Evolutionary conservation across 495 filamentous ascomycete species (phyloP).

Genomic region (Cairneyella variabilis): DNA sequence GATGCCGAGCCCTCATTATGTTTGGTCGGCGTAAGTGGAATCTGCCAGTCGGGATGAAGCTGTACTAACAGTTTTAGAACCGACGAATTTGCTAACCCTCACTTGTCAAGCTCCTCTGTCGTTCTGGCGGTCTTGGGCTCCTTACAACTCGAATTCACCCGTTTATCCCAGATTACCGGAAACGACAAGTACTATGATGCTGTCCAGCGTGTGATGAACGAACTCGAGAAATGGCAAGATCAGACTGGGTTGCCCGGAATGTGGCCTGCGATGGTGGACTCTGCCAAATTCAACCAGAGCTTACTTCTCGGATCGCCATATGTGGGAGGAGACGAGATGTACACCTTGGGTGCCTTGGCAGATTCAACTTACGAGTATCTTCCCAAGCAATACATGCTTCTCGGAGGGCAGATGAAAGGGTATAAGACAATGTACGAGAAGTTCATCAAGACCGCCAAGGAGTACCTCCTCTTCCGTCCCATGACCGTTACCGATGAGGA

Average conservation of each 20-base stretch:
- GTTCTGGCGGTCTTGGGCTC: conserved; percentile 24
- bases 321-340: conserved; percentile 11
- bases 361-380: conserved; percentile 93
- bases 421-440: conserved; percentile 25
- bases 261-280: conserved; percentile 58
- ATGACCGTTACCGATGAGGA: conserved; percentile 75
- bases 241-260: conserved; percentile 74
- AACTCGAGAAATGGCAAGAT: conserved; percentile 72
- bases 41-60: not conserved
- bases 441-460: conserved; percentile 17
- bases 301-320: conserved; percentile 11
- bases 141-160: conserved; percentile 86
- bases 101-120: conserved; percentile 2
- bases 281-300: conserved; percentile 10
- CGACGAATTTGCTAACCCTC: conserved; percentile 6
- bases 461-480: conserved; percentile 74
- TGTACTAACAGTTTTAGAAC: conserved; percentile 7
- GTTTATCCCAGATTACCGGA: conserved; percentile 85
- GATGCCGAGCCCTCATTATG: conserved; percentile 74
- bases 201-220: conserved; percentile 83
- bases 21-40: conserved; percentile 25
- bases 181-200: conserved; percentile 92
- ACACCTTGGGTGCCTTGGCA: conserved; percentile 23
- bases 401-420: conserved; percentile 13
- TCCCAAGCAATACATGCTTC: conserved; percentile 40